A percentile compares a stretch with the other conserved stretches of the same genome.
Conservation (phyloP, 1,284 basidiomycete species). For the Austroboletus rostrupii region DNA sequence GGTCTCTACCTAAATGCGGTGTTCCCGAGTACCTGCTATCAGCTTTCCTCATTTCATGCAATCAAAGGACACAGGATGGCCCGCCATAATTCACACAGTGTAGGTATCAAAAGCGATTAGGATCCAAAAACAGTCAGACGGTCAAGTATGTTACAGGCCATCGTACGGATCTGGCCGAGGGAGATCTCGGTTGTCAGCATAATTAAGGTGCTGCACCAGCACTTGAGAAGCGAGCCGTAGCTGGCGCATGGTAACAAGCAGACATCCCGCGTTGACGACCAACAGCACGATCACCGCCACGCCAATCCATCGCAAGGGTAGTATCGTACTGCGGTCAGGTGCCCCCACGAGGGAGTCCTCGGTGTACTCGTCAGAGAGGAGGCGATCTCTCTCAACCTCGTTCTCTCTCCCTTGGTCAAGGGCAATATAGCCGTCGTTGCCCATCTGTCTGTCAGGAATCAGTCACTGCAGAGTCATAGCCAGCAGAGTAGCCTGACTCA, state of each 20-base stretch:
- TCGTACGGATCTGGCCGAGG: constrained; percentile 29
- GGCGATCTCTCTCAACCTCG: constrained; percentile 14
- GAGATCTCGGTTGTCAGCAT: constrained; percentile 23
- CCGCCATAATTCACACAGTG: neutral
- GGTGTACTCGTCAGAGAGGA: constrained; percentile 8
- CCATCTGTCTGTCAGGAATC: constrained; percentile 17
- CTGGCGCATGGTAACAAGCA: constrained; percentile 15
- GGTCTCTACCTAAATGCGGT: neutral
- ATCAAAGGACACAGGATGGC: neutral
- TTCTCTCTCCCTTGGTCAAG: constrained; percentile 11
- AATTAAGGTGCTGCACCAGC: constrained; percentile 19
- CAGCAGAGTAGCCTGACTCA: too few species aligned
- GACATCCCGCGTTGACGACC: constrained; percentile 21
- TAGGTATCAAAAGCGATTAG: neutral
- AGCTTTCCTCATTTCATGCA: neutral
- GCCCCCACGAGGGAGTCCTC: constrained; percentile 2
- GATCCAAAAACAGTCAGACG: too few species aligned
- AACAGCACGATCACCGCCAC: constrained; percentile 20
- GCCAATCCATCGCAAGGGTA: constrained; percentile 11
- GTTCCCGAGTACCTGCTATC: neutral
- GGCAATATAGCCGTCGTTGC: constrained; percentile 6
- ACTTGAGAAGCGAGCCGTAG: constrained; percentile 15
- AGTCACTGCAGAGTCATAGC: neutral
- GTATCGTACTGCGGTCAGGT: neutral
- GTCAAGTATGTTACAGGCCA: constrained; percentile 19